These are phyloP conservation scores for Rugonectria rugulosa DNA, from an alignment of 2,329 filamentous ascomycete genomes.

Conservation along the genomic window DNA sequence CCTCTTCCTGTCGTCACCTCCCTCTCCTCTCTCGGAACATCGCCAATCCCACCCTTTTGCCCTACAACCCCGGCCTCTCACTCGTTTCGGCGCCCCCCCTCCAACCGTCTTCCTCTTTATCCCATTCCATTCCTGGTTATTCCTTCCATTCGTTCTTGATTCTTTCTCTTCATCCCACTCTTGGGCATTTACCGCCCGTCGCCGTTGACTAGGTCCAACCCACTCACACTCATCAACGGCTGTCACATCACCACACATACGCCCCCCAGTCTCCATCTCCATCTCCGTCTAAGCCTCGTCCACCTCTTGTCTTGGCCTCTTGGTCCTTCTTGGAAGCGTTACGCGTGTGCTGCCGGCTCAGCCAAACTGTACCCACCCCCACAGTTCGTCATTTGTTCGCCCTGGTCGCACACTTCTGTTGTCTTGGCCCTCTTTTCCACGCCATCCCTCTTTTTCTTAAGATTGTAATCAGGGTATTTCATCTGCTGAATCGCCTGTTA, in stretches of 20 bases:
- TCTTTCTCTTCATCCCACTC: background rate
- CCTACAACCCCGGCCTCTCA: background rate
- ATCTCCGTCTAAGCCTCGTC: background rate
- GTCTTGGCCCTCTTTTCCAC: no score
- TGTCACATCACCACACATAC: background rate
- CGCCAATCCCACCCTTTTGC: no score
- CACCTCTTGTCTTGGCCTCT: background rate
- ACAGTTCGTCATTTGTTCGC: conserved; percentile 15
- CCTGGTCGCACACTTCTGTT: no score
- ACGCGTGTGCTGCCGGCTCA: conserved; percentile 3
- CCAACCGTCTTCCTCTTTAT: background rate
- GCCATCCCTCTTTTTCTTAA: no score
- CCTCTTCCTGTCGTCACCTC: no score
- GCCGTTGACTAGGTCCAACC: background rate
- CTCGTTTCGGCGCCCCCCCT: background rate
- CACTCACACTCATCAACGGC: background rate
- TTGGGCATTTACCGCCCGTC: no score
- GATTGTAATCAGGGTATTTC: no score
- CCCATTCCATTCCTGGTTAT: background rate
- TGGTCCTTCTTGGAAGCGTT: background rate
- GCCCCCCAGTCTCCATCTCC: no score
- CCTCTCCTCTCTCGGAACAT: background rate
- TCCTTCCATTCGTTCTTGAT: background rate
- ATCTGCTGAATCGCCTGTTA: conserved; percentile 8
- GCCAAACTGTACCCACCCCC: background rate